Base-by-base conservation (phyloP, 2,329 filamentous ascomycete genomes). In the Scytalidium sp. region DNA sequence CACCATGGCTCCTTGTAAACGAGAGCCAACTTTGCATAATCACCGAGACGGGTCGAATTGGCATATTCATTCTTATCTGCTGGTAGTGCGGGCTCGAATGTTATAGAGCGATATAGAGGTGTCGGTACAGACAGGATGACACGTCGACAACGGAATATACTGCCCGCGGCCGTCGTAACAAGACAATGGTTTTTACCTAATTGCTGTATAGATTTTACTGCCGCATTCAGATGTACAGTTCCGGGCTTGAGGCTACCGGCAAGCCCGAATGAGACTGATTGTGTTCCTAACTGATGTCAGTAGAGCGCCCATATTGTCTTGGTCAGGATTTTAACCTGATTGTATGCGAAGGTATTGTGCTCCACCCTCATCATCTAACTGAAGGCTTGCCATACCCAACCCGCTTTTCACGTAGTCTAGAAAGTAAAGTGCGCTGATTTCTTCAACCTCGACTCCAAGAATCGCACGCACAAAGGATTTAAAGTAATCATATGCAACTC, bases 391-490 rank as follows among this genome's bases (percentile, higher is more conserved):
- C 1, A 81, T 63, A 0, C 80, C 79, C 3, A 72, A 72, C 2
- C 75, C 75, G 3, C 69, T 70, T 55, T 73, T 75, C 67, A 75
- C 76, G 63, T 82, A 81, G 57, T 78, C 68, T 19, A 83, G 65
- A 55, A 83, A 79, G 57, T 66, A 81, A 1, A 78, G 57, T 0
- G 78, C 76, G 3, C 70, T 75, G 2, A 80, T 56, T 19, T 81
- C 75, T 3, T 44, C 48, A 0, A 75, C 70, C 39, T 78, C 73
- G 1, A 70, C 62, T 2, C 78, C 78, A 1, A 79, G 62, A 70
- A 77, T 74, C 2, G 71, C 76, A 0, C 73, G 17, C 65, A 65
- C 41, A 64, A 65, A 1, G 63, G 52, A 44, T 67, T 66, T 0
- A 71, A 71, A 17, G 58, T 60, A 10, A 54, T 67, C 75, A 78